Conservation (phyloP, 2,329 filamentous ascomycete genomes). For the Stemphylium lycopersici region DNA sequence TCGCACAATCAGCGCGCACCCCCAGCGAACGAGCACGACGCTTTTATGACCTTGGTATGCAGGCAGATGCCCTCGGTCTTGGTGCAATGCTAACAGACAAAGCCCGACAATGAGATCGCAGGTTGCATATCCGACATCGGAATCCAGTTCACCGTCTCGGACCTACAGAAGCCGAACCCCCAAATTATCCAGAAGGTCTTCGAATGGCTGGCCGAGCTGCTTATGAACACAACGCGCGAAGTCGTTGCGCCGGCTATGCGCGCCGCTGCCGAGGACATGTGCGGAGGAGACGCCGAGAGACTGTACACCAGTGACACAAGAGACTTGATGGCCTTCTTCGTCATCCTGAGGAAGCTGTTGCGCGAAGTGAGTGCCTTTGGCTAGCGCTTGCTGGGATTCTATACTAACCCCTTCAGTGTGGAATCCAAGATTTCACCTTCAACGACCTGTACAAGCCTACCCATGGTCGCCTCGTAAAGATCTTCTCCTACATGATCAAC, state of each 20-base stretch:
- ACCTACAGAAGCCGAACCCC: slow-evolving; percentile 92
- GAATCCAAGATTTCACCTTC: slow-evolving; percentile 92
- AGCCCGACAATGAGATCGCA: slow-evolving; percentile 81
- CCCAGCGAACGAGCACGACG: slow-evolving; percentile 54
- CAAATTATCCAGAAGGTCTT: slow-evolving; percentile 96
- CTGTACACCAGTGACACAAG: slow-evolving; percentile 85
- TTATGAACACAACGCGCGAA: slow-evolving; percentile 92
- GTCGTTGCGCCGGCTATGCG: slow-evolving; percentile 95
- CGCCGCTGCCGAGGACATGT: slow-evolving; percentile 86
- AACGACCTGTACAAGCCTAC: slow-evolving; percentile 90
- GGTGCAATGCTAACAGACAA: slow-evolving; percentile 21
- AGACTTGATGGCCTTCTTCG: slow-evolving; percentile 95
- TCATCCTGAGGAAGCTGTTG: slow-evolving; percentile 78
- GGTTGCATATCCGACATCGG: slow-evolving; percentile 98
- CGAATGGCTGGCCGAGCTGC: slow-evolving; percentile 93
- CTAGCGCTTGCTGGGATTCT: not conserved
- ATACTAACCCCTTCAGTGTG: slow-evolving; percentile 64
- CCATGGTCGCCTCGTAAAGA: slow-evolving; percentile 87
- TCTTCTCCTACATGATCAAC: slow-evolving; percentile 98
- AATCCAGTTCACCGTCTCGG: slow-evolving; percentile 82
- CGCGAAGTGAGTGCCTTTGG: slow-evolving; percentile 59
- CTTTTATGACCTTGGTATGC: slow-evolving; percentile 58
- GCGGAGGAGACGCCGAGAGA: slow-evolving; percentile 77
- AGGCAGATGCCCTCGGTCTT: not conserved
- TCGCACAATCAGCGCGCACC: slow-evolving; percentile 49